Evolutionary conservation across 192 early-diverging fungal species (phyloP), one percentile per base, ranked within the genome.

Genomic region (Coemansia sp.): DNA sequence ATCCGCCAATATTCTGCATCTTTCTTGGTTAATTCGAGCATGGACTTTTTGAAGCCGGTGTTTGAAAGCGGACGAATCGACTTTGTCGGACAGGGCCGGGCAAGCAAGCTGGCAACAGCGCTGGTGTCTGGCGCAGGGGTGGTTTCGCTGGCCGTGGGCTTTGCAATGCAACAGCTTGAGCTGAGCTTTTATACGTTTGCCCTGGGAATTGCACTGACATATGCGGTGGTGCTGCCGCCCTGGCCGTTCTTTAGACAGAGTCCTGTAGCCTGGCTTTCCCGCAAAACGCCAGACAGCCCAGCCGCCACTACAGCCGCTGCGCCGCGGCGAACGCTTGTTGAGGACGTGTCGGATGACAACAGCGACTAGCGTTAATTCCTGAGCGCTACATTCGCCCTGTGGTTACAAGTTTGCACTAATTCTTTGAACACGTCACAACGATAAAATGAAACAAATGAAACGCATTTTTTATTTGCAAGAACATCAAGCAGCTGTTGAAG

Each of bases 401-500:
- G n/a, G n/a, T n/a, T n/a, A n/a, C n/a, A n/a, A n/a, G n/a, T n/a
- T n/a, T n/a, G n/a, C n/a, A n/a, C n/a, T n/a, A n/a, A n/a, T n/a
- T n/a, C n/a, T n/a, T n/a, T n/a, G n/a, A n/a, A n/a, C n/a, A n/a
- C n/a, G n/a, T n/a, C n/a, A n/a, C n/a, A n/a, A n/a, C n/a, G n/a
- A n/a, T n/a, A n/a, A n/a, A n/a, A n/a, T n/a, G n/a, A n/a, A n/a
- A n/a, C n/a, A n/a, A n/a, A n/a, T n/a, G n/a, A n/a, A n/a, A n/a
- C n/a, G n/a, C n/a, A n/a, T n/a, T n/a, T n/a, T n/a, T n/a, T n/a
- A 88, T 96, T 58, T 63, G 74, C 12, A 63, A 75, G 33, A 80
- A 71, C 47, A 48, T 99, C 42, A 89, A 93, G 62, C 67, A 81
- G 6, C 71, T 97, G 18, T 94, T 94, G 62, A 93, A 92, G 52